Evolutionary conservation across 2,329 filamentous ascomycete genomes (phyloP).

Genomic region (Xylaria sp.): DNA sequence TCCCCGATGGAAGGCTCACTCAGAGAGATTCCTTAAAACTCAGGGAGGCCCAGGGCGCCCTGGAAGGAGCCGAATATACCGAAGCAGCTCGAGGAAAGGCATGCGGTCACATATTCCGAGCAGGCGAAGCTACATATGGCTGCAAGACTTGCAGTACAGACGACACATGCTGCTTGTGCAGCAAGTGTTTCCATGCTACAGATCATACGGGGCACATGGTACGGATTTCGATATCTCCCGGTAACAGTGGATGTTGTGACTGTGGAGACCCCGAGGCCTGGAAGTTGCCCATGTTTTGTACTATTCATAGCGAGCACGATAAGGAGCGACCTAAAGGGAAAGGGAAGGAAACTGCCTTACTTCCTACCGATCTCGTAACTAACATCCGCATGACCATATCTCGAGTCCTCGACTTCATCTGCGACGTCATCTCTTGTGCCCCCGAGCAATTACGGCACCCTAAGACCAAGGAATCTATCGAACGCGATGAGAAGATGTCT

Average conservation of each 20-base stretch:
- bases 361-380: conserved; percentile 80
- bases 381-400: conserved; percentile 88
- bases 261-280: conserved; percentile 97
- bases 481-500: conserved; percentile 82
- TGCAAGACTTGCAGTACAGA: conserved; percentile 95
- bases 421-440: conserved; percentile 97
- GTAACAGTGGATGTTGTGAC: conserved; percentile 96
- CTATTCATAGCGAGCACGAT: conserved; percentile 83
- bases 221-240: conserved; percentile 85
- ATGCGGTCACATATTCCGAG: conserved; percentile 97
- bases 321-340: conserved; percentile 66
- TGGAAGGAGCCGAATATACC: conserved; percentile 94
- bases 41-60: conserved; percentile 87
- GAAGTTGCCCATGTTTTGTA: conserved; percentile 87
- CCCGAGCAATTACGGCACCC: conserved; percentile 90
- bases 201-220: conserved; percentile 95
- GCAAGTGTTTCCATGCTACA: conserved; percentile 92
- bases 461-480: conserved; percentile 84
- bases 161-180: conserved; percentile 95
- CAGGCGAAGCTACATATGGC: conserved; percentile 90
- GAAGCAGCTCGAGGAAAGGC: conserved; percentile 90
- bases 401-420: conserved; percentile 90
- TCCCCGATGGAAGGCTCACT: conserved; percentile 77
- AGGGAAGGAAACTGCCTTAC: conserved; percentile 64
- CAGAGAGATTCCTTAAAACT: conserved; percentile 76